phyloP scores from a whole-genome alignment of 805 yeast species.

The Nakazawaea populi region DNA sequence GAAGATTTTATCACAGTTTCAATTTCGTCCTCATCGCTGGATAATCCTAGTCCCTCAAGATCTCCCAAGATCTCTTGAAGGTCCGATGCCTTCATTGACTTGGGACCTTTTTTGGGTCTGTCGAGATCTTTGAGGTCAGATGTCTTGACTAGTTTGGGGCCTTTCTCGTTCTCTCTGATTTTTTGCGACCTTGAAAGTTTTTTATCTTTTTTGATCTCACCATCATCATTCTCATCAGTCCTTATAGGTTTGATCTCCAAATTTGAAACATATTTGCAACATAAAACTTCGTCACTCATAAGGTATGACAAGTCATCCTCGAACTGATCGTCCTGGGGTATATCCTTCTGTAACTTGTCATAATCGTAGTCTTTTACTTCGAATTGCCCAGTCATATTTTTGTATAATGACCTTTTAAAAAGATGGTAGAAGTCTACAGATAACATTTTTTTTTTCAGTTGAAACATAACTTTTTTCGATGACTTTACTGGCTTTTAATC shows the following conservation, averaged over 20 bases:
- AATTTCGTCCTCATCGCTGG: constrained; percentile 1
- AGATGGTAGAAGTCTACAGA: too few relatives aligned
- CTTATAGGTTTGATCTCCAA: neutral
- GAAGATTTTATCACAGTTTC: neutral
- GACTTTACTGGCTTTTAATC: too few relatives aligned
- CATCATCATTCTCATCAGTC: too few relatives aligned
- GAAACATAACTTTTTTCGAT: too few relatives aligned
- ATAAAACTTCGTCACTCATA: neutral
- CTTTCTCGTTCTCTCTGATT: neutral
- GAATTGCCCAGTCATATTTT: neutral
- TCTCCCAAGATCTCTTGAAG: neutral
- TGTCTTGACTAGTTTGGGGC: neutral
- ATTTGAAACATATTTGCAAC: too few relatives aligned
- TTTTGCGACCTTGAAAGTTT: neutral
- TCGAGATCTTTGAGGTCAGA: neutral
- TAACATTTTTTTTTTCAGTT: too few relatives aligned
- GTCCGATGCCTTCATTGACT: neutral
- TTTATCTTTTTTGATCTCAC: neutral
- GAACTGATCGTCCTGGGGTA: neutral
- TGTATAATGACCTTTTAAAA: too few relatives aligned
- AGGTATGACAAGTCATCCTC: constrained; percentile 4
- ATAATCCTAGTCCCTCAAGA: constrained; percentile 2
- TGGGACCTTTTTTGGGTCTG: neutral
- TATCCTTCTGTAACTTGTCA: neutral
- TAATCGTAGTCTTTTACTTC: constrained; percentile 3